Percentiles rank a stretch among this genome's conserved stretches.
Conservation (phyloP, 2,329 filamentous ascomycete genomes). For the Diplodia sapinea region DNA sequence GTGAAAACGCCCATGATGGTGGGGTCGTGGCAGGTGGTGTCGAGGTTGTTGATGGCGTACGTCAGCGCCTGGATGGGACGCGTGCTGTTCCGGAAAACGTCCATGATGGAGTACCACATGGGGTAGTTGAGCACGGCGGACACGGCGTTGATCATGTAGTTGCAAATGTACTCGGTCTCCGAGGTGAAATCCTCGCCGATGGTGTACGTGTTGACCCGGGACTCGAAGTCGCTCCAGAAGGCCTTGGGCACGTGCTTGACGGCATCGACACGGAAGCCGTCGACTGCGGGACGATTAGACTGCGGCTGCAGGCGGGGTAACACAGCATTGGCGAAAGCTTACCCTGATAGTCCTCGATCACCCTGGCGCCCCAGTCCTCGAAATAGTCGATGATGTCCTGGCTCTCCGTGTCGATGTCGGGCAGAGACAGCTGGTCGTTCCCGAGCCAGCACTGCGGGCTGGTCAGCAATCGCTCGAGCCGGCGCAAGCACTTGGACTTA, state of each 20-base stretch:
- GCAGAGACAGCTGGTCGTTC: slow-evolving; percentile 35
- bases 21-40: slow-evolving; percentile 43
- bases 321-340: slow-evolving; percentile 5
- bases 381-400: slow-evolving; percentile 6
- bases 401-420: slow-evolving; percentile 35
- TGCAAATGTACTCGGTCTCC: slow-evolving; percentile 57
- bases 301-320: slow-evolving; percentile 41
- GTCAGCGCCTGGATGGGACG: slow-evolving; percentile 41
- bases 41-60: slow-evolving; percentile 45
- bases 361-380: slow-evolving; percentile 7
- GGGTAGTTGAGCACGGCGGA: slow-evolving; percentile 68
- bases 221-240: slow-evolving; percentile 63
- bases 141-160: slow-evolving; percentile 59
- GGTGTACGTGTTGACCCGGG: slow-evolving; percentile 63
- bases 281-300: slow-evolving; percentile 39
- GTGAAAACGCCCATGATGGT: slow-evolving; percentile 46
- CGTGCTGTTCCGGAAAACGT: slow-evolving; percentile 44
- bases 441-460: slow-evolving; percentile 33
- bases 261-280: slow-evolving; percentile 66
- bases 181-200: slow-evolving; percentile 67
- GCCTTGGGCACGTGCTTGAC: slow-evolving; percentile 66
- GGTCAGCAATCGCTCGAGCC: neutral
- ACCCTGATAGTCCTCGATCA: slow-evolving; percentile 30
- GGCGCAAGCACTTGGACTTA: slow-evolving; percentile 33
- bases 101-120: slow-evolving; percentile 51